These are phyloP conservation scores for Phellopilus nigrolimitatus DNA, from an alignment of 1,284 basidiomycete species.

Conservation along the genomic window DNA sequence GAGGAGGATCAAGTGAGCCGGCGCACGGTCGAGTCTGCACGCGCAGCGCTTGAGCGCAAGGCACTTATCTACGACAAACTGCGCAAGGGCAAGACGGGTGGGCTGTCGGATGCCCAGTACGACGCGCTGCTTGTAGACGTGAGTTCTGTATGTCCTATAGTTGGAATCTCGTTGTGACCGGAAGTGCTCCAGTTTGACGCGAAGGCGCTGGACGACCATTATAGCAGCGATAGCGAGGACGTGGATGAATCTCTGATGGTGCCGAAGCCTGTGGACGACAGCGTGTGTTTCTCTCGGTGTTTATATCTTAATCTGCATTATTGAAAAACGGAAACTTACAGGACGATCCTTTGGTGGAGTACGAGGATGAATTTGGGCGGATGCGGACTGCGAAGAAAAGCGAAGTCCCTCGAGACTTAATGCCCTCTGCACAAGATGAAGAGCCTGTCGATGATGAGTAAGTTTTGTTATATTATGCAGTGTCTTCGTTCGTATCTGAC, in stretches of 20 bases:
- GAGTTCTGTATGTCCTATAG: too few relatives aligned
- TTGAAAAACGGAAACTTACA: conserved; percentile 24
- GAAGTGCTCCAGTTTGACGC: conserved; percentile 64
- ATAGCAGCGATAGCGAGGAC: conserved; percentile 67
- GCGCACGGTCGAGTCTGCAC: conserved; percentile 65
- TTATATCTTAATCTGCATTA: background rate
- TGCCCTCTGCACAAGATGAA: conserved; percentile 35
- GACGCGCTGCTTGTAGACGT: conserved; percentile 81
- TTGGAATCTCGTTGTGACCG: background rate
- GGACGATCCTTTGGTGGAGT: conserved; percentile 79
- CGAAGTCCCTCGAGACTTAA: conserved; percentile 68
- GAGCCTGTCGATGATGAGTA: conserved; percentile 42
- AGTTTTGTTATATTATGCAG: conserved; percentile 34
- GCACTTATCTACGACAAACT: conserved; percentile 81
- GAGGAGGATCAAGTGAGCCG: conserved; percentile 61
- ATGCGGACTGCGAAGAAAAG: conserved; percentile 62
- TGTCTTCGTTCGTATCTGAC: conserved; percentile 10
- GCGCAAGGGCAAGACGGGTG: conserved; percentile 74
- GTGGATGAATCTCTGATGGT: conserved; percentile 66
- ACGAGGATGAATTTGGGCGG: conserved; percentile 83
- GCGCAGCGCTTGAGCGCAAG: conserved; percentile 71
- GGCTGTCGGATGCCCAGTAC: conserved; percentile 73
- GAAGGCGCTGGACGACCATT: conserved; percentile 47
- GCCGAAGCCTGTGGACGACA: conserved; percentile 39
- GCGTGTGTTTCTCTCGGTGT: conserved; percentile 25